A percentile compares a stretch with the other conserved stretches of the same genome.
These are phyloP conservation scores for Fermentozyma sake DNA, from an alignment of 1,139 yeast species.

Conservation along the genomic window DNA sequence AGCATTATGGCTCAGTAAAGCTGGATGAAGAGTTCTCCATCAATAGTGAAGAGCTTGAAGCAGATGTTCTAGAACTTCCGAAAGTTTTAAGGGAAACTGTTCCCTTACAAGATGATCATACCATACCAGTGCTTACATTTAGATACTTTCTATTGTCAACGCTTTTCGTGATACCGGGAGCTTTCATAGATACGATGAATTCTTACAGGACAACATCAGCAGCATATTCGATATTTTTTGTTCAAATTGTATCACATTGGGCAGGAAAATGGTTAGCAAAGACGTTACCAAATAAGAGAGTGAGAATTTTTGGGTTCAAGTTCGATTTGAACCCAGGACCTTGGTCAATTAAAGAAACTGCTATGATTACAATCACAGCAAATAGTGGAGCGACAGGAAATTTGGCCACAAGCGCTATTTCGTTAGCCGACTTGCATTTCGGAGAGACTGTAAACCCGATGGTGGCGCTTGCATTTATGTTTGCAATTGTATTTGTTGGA, in stretches of 20 bases:
- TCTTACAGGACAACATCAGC: slow-evolving; percentile 19
- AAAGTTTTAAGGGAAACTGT: slow-evolving; percentile 14
- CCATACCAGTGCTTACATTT: slow-evolving; percentile 14
- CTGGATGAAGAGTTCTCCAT: too few species aligned
- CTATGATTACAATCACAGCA: slow-evolving; percentile 17
- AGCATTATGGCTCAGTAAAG: too few species aligned
- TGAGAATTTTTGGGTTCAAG: slow-evolving; percentile 6
- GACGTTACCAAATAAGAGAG: slow-evolving; percentile 9
- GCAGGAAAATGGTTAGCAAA: slow-evolving; percentile 16
- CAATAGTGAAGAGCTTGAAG: slow-evolving; percentile 5
- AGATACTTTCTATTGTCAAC: slow-evolving; percentile 14
- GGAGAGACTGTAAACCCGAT: slow-evolving; percentile 10
- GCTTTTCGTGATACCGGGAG: slow-evolving; percentile 17
- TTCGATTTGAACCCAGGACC: slow-evolving; percentile 17
- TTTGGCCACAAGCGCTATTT: slow-evolving; percentile 15
- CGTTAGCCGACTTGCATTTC: slow-evolving; percentile 15
- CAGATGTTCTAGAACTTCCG: slow-evolving; percentile 11
- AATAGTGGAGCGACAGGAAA: slow-evolving; percentile 19
- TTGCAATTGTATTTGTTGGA: slow-evolving; percentile 17
- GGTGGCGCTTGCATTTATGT: slow-evolving; percentile 15
- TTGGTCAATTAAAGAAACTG: slow-evolving; percentile 18
- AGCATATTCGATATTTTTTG: slow-evolving; percentile 18
- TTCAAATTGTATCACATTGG: slow-evolving; percentile 18
- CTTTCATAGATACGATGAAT: slow-evolving; percentile 18
- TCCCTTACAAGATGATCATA: slow-evolving; percentile 14